Conservation (phyloP, 148 eudicot species). For the Rhododendron vialii region DNA sequence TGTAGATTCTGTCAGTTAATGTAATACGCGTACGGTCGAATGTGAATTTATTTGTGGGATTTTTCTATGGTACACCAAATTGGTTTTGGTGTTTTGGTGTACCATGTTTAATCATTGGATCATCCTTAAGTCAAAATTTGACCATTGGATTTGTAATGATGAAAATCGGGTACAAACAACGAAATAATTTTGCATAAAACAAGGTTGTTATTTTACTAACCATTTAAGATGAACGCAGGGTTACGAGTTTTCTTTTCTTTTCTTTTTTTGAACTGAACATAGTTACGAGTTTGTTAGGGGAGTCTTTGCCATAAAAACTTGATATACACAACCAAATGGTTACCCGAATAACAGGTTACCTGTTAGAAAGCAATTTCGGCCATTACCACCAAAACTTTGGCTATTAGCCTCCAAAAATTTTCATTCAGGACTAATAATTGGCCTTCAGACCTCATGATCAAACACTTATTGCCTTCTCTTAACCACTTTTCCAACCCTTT, state of each 20-base stretch:
- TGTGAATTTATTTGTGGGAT: not conserved
- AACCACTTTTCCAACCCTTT: too few relatives aligned
- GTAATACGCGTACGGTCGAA: not conserved
- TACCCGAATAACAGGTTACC: too few relatives aligned
- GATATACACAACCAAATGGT: too few relatives aligned
- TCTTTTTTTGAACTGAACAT: not conserved
- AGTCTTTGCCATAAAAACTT: too few relatives aligned
- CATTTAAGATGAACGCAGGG: not conserved
- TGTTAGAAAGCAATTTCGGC: too few relatives aligned
- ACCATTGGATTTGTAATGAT: not conserved
- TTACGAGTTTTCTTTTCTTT: not conserved
- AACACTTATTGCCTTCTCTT: too few relatives aligned
- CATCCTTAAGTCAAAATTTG: not conserved
- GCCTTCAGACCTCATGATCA: too few relatives aligned
- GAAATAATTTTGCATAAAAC: not conserved
- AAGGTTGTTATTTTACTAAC: not conserved
- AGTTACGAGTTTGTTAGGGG: too few relatives aligned
- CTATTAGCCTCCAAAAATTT: too few relatives aligned
- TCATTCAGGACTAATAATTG: too few relatives aligned
- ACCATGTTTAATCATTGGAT: not conserved
- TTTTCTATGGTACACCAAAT: not conserved
- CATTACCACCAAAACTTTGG: too few relatives aligned
- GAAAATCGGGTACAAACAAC: not conserved
- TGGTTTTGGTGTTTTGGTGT: not conserved
- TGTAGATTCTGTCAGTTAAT: not conserved